These are phyloP conservation scores for Tolypocladium endophyticum DNA, from an alignment of 2,329 filamentous ascomycete species.

Conservation along the genomic window DNA sequence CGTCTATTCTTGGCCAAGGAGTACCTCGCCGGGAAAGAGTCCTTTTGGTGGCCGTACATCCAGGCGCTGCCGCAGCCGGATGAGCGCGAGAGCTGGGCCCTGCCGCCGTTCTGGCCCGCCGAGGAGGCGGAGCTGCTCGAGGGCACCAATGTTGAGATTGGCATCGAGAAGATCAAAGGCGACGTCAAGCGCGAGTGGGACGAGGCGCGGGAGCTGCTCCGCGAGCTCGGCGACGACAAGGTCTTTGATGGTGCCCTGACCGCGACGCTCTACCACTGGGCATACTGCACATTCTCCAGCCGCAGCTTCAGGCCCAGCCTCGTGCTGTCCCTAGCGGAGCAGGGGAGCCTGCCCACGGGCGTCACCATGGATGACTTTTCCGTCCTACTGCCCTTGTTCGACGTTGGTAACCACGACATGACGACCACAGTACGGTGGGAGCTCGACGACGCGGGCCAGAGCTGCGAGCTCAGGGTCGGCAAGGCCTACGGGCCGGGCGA, in stretches of 20 bases:
- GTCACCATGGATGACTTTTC: conserved; percentile 47
- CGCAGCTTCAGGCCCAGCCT: conserved; percentile 53
- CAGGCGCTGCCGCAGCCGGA: conserved; percentile 52
- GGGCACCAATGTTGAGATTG: conserved; percentile 42
- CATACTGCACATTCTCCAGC: conserved; percentile 53
- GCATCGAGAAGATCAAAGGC: conserved; percentile 34
- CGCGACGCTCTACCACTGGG: conserved; percentile 49
- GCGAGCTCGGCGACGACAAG: conserved; percentile 10
- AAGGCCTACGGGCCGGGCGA: conserved; percentile 37
- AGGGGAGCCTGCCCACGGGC: conserved; percentile 16
- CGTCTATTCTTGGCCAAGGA: conserved; percentile 62
- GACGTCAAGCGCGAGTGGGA: conserved; percentile 36
- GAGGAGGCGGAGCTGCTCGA: conserved; percentile 47
- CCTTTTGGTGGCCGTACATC: conserved; percentile 62
- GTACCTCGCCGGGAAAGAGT: conserved; percentile 44
- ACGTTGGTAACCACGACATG: conserved; percentile 62
- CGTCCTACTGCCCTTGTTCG: conserved; percentile 59
- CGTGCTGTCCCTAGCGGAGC: conserved; percentile 31
- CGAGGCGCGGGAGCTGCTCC: conserved; percentile 27
- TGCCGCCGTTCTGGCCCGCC: conserved; percentile 54
- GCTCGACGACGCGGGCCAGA: conserved; percentile 24
- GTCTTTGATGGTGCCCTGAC: conserved; percentile 26
- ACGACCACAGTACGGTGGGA: conserved; percentile 50
- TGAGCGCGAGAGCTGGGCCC: conserved; percentile 35
- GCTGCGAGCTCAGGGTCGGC: conserved; percentile 32